phyloP scores from a whole-genome alignment of 352 stramenopile species.

The Halophytophthora batemanensis region DNA sequence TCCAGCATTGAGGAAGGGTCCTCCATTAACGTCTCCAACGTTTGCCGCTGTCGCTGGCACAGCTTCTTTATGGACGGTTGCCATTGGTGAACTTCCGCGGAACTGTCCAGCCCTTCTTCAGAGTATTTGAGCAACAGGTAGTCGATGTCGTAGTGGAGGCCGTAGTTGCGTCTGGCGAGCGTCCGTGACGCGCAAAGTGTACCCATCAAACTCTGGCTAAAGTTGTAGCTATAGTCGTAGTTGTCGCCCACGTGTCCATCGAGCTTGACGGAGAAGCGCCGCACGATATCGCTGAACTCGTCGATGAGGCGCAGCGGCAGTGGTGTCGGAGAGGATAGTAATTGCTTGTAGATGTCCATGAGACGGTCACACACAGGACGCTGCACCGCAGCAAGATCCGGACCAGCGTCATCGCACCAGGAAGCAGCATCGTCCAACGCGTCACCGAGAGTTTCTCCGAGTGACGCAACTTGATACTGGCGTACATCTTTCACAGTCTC shows the following conservation, averaged over 20 bases:
- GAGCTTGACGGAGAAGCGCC: conserved; percentile 10
- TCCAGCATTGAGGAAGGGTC: too few relatives aligned
- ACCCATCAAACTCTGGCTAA: conserved; percentile 1
- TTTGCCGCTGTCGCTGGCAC: neutral
- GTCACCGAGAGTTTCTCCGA: conserved; percentile 13
- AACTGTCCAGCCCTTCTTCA: neutral
- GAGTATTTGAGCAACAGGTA: conserved; percentile 1
- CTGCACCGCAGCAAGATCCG: conserved; percentile 1
- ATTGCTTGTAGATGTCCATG: conserved; percentile 12
- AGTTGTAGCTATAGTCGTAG: too few relatives aligned
- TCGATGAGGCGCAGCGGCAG: neutral
- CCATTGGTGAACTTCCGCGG: neutral
- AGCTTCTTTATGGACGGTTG: too few relatives aligned
- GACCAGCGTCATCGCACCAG: conserved; percentile 3
- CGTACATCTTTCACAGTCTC: conserved; percentile 6
- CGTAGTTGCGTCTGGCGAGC: conserved; percentile 13
- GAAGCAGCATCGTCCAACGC: conserved; percentile 9
- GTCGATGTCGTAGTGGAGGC: conserved; percentile 20
- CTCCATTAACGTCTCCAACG: conserved; percentile 1
- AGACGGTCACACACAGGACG: too few relatives aligned
- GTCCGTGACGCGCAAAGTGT: conserved; percentile 13
- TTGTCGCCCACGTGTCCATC: conserved; percentile 1
- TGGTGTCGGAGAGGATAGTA: neutral
- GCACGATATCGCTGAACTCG: conserved; percentile 15
- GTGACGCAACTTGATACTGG: conserved; percentile 9